Evolutionary conservation across 768 basidiomycete species (phyloP).

Genomic region (Candolleomyces eurysporus): DNA sequence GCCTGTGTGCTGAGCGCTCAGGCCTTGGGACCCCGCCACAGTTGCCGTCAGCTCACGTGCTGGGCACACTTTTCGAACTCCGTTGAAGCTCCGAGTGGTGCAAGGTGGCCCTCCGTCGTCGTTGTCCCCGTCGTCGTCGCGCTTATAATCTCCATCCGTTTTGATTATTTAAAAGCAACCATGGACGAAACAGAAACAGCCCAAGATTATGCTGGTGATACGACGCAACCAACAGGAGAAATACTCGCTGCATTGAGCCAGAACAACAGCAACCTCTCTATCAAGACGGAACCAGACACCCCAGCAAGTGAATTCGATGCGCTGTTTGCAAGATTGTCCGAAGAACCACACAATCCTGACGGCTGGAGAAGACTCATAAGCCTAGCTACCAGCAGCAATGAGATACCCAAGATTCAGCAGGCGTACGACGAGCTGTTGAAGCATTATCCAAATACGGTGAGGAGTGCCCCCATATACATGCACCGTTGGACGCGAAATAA

Average conservation of each 20-base stretch:
- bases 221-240: conserved; percentile 33
- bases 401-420: conserved; percentile 76
- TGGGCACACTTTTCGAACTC: too few species aligned
- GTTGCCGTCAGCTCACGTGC: too few species aligned
- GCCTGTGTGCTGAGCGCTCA: too few species aligned
- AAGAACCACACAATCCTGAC: conserved; percentile 73
- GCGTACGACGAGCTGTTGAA: conserved; percentile 82
- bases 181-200: neutral
- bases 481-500: neutral
- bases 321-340: conserved; percentile 56
- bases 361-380: conserved; percentile 77
- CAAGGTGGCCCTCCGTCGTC: too few species aligned
- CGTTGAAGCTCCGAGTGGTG: too few species aligned
- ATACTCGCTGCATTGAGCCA: conserved; percentile 30
- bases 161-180: neutral
- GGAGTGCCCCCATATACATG: conserved; percentile 18
- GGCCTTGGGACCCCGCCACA: too few species aligned
- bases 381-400: conserved; percentile 71
- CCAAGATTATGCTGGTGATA: conserved; percentile 20
- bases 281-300: conserved; percentile 26
- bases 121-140: too few species aligned
- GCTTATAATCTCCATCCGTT: neutral
- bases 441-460: conserved; percentile 90
- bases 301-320: conserved; percentile 68
- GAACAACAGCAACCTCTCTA: conserved; percentile 17